phyloP scores from a whole-genome alignment of 176 grass and related monocot species.

The Oryza meyeriana region DNA sequence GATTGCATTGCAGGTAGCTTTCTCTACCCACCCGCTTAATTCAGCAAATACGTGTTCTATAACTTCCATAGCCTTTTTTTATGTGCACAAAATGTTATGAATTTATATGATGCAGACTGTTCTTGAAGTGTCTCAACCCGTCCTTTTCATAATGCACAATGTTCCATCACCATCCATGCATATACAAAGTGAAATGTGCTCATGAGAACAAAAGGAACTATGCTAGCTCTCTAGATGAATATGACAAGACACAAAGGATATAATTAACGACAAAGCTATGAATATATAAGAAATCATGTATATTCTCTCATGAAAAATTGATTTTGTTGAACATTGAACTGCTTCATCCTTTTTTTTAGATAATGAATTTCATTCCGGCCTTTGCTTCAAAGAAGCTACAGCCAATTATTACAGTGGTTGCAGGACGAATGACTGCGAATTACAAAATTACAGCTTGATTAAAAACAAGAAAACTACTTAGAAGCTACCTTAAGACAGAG shows the following conservation, averaged over 20 bases:
- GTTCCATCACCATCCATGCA: background rate
- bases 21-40: background rate
- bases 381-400: too few relatives aligned
- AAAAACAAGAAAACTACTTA: too few relatives aligned
- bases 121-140: background rate
- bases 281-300: background rate
- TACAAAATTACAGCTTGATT: too few relatives aligned
- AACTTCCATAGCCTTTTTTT: background rate
- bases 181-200: background rate
- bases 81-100: background rate
- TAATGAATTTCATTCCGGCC: too few relatives aligned
- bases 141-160: background rate
- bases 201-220: background rate
- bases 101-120: background rate
- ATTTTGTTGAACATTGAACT: background rate
- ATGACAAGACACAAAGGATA: background rate
- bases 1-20: conserved; percentile 82
- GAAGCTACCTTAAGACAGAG: too few relatives aligned
- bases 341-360: too few relatives aligned
- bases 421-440: too few relatives aligned
- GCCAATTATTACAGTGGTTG: too few relatives aligned
- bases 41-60: background rate
- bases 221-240: background rate
- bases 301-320: background rate
- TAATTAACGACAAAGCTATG: background rate